Percentiles rank a stretch among this genome's conserved stretches.
phyloP scores from a whole-genome alignment of 345 rosid species.

The Gossypium mustelinum region DNA sequence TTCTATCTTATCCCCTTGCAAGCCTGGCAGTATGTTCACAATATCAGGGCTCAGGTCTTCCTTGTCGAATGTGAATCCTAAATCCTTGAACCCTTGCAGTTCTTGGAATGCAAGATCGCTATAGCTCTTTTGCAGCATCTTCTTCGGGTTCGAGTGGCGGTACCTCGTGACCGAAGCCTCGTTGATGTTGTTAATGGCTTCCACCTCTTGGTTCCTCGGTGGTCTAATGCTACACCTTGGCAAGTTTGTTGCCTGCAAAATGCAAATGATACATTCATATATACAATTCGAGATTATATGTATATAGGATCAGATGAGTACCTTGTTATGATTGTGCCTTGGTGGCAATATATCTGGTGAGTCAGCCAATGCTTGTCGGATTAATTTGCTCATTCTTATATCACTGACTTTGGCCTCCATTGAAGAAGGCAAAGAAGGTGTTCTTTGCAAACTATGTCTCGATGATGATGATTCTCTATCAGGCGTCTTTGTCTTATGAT shows the following conservation, averaged over 20 bases:
- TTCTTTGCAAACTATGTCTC: conserved; percentile 28
- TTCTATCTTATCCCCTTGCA: conserved; percentile 29
- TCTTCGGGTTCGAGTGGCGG: conserved; percentile 14
- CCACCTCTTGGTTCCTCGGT: conserved; percentile 34
- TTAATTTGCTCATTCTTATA: conserved; percentile 55
- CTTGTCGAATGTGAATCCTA: conserved; percentile 43
- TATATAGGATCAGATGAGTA: conserved; percentile 9
- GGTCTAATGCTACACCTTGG: conserved; percentile 32
- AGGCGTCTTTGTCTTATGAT: not conserved
- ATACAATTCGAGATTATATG: not conserved
- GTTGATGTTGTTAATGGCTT: conserved; percentile 4
- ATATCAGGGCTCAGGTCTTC: conserved; percentile 30
- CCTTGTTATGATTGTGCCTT: conserved; percentile 34
- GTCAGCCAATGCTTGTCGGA: conserved; percentile 45
- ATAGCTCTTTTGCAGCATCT: conserved; percentile 32
- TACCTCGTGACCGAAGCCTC: conserved; percentile 24
- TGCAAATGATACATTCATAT: not conserved
- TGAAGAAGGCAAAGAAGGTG: conserved; percentile 47
- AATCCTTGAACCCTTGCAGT: conserved; percentile 43
- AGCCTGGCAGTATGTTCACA: conserved; percentile 28
- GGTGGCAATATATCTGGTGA: conserved; percentile 23
- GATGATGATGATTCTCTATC: not conserved
- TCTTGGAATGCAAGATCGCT: conserved; percentile 47
- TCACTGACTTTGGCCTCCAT: conserved; percentile 29
- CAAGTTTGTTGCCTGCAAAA: conserved; percentile 27